These are phyloP conservation scores for Skeletonema grethae DNA, from an alignment of 108 stramenopile species.

Conservation along the genomic window DNA sequence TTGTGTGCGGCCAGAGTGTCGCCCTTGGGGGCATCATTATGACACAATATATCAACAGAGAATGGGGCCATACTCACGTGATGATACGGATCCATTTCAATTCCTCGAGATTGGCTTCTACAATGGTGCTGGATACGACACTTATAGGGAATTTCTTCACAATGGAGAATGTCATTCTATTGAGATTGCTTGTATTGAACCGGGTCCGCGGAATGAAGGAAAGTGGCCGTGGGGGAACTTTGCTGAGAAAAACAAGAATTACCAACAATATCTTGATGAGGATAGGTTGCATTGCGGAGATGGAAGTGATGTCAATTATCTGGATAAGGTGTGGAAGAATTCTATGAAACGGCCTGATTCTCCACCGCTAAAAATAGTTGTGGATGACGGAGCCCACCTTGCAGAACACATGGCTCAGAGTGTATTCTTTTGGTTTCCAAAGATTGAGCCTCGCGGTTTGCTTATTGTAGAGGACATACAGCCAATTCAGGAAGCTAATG, in stretches of 20 bases:
- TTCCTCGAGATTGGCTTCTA: conserved; percentile 67
- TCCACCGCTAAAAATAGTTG: conserved; percentile 59
- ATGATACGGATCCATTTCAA: conserved; percentile 53
- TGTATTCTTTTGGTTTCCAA: conserved; percentile 67
- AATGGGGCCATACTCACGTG: conserved; percentile 38
- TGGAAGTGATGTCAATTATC: conserved; percentile 34
- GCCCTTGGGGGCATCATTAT: conserved; percentile 61
- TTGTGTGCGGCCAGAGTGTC: conserved; percentile 30
- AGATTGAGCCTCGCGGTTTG: conserved; percentile 58
- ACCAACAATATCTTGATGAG: conserved; percentile 41
- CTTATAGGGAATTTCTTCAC: conserved; percentile 45
- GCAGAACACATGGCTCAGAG: conserved; percentile 53
- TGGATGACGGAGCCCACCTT: conserved; percentile 63
- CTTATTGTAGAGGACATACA: conserved; percentile 65
- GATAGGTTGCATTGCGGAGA: conserved; percentile 67
- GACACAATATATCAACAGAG: conserved; percentile 61
- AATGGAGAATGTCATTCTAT: conserved; percentile 54
- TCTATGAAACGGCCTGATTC: conserved; percentile 49
- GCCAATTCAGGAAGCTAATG: conserved; percentile 40
- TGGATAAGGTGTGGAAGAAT: conserved; percentile 34
- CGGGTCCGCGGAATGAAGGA: conserved; percentile 53
- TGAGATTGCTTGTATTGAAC: conserved; percentile 57
- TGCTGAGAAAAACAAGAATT: conserved; percentile 46
- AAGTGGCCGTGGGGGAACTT: conserved; percentile 73
- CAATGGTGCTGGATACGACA: conserved; percentile 47